A percentile compares a stretch with the other conserved stretches of the same genome.
Evolutionary conservation across 352 stramenopile species (phyloP).

Genomic region (Pythium volutum): DNA sequence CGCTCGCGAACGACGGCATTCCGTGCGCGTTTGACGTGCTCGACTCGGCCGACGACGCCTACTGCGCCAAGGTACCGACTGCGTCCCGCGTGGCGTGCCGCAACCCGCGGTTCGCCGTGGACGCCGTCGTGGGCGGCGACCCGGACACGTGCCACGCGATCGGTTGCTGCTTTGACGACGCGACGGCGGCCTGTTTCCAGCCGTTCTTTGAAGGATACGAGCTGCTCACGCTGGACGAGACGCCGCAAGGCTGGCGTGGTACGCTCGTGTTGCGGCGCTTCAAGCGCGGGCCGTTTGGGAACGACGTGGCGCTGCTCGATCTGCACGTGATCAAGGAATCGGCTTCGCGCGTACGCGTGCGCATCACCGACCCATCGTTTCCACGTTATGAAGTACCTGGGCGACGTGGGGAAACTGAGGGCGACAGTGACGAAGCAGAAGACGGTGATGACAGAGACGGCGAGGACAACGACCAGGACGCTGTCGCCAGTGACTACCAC

Average conservation of each 20-base stretch:
- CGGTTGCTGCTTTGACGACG: conserved; percentile 75
- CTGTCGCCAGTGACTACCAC: conserved; percentile 27
- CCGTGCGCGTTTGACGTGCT: conserved; percentile 60
- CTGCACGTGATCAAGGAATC: conserved; percentile 65
- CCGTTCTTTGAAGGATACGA: conserved; percentile 66
- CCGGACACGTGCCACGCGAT: conserved; percentile 36
- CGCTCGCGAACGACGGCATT: conserved; percentile 47
- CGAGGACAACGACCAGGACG: background rate
- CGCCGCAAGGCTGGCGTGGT: conserved; percentile 44
- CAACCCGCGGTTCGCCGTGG: conserved; percentile 58
- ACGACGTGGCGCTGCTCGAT: conserved; percentile 59
- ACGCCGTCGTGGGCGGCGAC: conserved; percentile 29
- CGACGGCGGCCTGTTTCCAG: conserved; percentile 55
- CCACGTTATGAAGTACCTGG: conserved; percentile 59
- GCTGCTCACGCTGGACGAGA: conserved; percentile 59
- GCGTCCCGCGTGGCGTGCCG: conserved; percentile 62
- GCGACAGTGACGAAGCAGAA: conserved; percentile 9
- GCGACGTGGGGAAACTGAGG: background rate
- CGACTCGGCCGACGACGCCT: conserved; percentile 8
- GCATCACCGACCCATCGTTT: conserved; percentile 78
- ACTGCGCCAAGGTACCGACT: conserved; percentile 38
- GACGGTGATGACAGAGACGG: background rate
- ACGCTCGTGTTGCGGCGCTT: conserved; percentile 47
- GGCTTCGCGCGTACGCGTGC: conserved; percentile 51
- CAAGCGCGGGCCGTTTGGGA: conserved; percentile 64